Percentiles rank a stretch among this genome's conserved stretches.
phyloP scores from a whole-genome alignment of 495 filamentous ascomycete species.

The Penicillium herquei region DNA sequence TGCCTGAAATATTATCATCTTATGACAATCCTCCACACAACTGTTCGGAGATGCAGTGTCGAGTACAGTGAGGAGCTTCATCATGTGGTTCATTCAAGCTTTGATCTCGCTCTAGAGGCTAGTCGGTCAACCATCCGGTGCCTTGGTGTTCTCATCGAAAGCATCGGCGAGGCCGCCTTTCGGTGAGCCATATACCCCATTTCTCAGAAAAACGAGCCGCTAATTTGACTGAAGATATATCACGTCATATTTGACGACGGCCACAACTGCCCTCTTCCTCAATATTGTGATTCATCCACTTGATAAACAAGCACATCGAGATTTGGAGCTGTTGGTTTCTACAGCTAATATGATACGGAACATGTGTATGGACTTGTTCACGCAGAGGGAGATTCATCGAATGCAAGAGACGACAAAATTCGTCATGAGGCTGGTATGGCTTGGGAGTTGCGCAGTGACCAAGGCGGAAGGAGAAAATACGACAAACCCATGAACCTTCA shows the following conservation, averaged over 20 bases:
- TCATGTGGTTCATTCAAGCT: constrained; percentile 23
- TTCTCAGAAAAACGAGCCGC: not conserved
- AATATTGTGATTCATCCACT: constrained; percentile 21
- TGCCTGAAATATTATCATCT: constrained; percentile 18
- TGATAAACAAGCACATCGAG: constrained; percentile 5
- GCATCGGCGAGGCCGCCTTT: constrained; percentile 9
- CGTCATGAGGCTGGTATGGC: constrained; percentile 18
- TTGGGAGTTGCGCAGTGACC: constrained; percentile 18
- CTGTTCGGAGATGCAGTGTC: constrained; percentile 16
- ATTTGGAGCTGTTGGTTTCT: constrained; percentile 19
- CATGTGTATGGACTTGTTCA: constrained; percentile 3
- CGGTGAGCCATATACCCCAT: constrained; percentile 5
- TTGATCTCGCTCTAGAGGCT: constrained; percentile 16
- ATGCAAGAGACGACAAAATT: constrained; percentile 8
- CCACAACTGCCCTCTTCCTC: constrained; percentile 16
- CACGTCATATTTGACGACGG: constrained; percentile 10
- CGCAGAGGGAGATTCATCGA: not conserved
- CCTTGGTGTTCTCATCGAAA: constrained; percentile 5
- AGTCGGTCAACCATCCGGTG: constrained; percentile 18
- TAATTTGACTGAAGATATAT: constrained; percentile 10
- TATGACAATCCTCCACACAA: constrained; percentile 17
- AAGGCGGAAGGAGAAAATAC: constrained; percentile 4
- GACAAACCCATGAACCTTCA: not conserved
- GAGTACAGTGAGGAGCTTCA: constrained; percentile 14
- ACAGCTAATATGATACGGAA: constrained; percentile 13